Conservation (phyloP, 1,139 yeast species). For the Protomyces gravidus region DNA sequence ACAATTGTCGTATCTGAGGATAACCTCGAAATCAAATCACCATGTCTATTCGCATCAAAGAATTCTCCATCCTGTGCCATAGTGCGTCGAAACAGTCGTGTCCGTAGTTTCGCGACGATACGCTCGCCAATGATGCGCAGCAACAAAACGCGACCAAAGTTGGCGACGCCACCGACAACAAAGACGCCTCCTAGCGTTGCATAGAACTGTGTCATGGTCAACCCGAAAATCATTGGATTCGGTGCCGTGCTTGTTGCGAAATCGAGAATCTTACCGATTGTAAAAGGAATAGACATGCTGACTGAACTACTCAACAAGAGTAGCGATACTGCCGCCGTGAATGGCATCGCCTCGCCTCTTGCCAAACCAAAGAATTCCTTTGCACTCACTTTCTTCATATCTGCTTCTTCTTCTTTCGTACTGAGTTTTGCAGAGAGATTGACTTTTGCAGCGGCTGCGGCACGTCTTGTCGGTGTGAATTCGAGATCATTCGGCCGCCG, state of each 20-base stretch:
- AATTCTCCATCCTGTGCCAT: slow-evolving; percentile 86
- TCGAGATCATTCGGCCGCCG: slow-evolving; percentile 38
- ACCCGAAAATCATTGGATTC: slow-evolving; percentile 45
- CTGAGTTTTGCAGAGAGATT: slow-evolving; percentile 26
- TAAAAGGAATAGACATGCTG: slow-evolving; percentile 30
- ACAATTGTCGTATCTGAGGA: slow-evolving; percentile 89
- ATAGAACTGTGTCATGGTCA: slow-evolving; percentile 50
- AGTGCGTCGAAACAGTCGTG: slow-evolving; percentile 69
- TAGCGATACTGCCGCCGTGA: slow-evolving; percentile 23
- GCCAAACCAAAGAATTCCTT: slow-evolving; percentile 28
- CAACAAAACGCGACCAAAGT: slow-evolving; percentile 72
- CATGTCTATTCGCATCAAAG: slow-evolving; percentile 87
- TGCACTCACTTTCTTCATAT: slow-evolving; percentile 21
- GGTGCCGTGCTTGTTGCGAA: slow-evolving; percentile 49
- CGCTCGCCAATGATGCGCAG: slow-evolving; percentile 78
- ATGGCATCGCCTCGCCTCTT: slow-evolving; percentile 27
- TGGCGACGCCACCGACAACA: slow-evolving; percentile 66
- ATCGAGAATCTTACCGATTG: slow-evolving; percentile 65
- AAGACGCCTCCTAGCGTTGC: slow-evolving; percentile 53
- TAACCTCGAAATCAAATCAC: slow-evolving; percentile 83
- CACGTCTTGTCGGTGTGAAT: slow-evolving; percentile 36
- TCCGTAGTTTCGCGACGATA: slow-evolving; percentile 74
- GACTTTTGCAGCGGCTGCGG: slow-evolving; percentile 23
- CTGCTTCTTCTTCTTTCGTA: slow-evolving; percentile 19
- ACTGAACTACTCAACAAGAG: slow-evolving; percentile 26